Evolutionary conservation across 495 filamentous ascomycete genomes (phyloP).

Genomic region (Thozetella sp.): DNA sequence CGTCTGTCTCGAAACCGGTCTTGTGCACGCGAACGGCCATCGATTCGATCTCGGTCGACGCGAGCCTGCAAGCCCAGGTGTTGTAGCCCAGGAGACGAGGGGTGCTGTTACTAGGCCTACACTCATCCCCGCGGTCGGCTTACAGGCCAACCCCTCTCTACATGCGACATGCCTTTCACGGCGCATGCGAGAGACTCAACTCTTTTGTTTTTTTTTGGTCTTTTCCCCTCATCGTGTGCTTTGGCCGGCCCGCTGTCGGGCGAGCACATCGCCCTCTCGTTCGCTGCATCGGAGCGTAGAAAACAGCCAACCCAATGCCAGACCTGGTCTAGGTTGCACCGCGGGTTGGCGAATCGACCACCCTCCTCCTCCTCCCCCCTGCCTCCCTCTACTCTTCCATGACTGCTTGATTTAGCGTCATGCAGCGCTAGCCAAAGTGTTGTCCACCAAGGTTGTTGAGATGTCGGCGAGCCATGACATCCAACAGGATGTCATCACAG

Average conservation of each 20-base stretch:
- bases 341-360: no score
- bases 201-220: not conserved
- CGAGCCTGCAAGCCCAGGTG: not conserved
- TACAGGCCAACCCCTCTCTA: not conserved
- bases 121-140: not conserved
- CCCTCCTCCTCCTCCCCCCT: not conserved
- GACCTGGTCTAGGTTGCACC: no score
- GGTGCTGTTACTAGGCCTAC: not conserved
- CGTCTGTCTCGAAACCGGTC: not conserved
- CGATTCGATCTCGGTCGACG: not conserved
- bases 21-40: not conserved
- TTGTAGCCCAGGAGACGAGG: not conserved
- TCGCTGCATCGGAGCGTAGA: no score
- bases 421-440: not conserved
- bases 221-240: not conserved
- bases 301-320: no score
- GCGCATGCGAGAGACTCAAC: not conserved
- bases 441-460: not conserved
- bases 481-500: constrained; percentile 14
- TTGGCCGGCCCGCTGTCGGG: no score
- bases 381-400: not conserved
- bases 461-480: not conserved
- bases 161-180: no score
- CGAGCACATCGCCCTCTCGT: no score
- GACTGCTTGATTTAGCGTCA: not conserved